Base-by-base conservation (phyloP, 208 protist genomes). In the Porcisia deanei region DNA sequence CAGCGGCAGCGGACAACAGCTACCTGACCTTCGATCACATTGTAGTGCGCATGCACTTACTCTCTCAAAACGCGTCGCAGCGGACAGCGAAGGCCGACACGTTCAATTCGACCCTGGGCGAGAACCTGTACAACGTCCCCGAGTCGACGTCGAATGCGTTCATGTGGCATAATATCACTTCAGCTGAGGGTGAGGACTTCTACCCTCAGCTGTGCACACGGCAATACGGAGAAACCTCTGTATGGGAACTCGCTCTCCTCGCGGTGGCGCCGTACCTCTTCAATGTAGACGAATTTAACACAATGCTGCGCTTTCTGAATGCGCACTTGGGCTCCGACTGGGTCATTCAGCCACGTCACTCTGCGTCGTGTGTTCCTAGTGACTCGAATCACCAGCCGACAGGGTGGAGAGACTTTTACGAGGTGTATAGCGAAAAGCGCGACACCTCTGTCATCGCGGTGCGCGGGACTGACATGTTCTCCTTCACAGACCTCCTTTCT, bases 201-300 rank as follows among this genome's bases (percentile, higher is more conserved):
- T 96, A 96, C 78, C 84, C 91, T 49, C 86, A 86, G 30, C 84
- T 96, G 68, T 96, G 91, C 82, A 81, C 45, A n/a, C 81, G 83
- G 61, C 75, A 86, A 20, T 93, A 92, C 78, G 74, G 86, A 77
- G 82, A 83, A 57, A 85, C 85, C 53, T 88, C 88, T 1, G 85
- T 93, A 41, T 91, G 82, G 83, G 89, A 94, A 82, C 77, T 94
- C n/a, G 80, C 89, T 37, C 71, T 92, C 39, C 87, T 94, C 52
- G 84, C 89, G 3, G n/a, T 91, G 39, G 81, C 83, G 30, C 74
- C 86, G 30, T 94, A 94, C 76, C 83, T 94, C 39, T 91, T 86
- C 71, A 84, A 87, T 83, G 68, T 82, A 25, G 82, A 88, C 41
- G 86, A 91, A 73, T 69, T 94, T 7, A 63, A 69, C 43, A 81